Base-by-base conservation (phyloP, 1,139 yeast genomes). In the Debaryomyces fabryi region DNA sequence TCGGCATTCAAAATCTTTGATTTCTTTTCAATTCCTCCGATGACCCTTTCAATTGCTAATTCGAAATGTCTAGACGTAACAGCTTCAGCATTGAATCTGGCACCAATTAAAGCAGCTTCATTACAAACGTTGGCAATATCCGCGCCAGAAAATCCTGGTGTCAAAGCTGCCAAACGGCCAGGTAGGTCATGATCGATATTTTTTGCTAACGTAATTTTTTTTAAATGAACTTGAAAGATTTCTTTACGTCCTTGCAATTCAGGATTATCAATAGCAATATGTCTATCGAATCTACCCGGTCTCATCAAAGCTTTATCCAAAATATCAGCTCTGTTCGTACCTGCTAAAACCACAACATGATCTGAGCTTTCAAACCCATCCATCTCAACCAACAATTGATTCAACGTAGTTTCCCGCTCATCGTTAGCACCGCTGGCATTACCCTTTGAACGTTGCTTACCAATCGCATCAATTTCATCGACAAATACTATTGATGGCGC, bases 141-240 rank as follows among this genome's bases (percentile, higher is more conserved):
- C 18, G 99, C 99, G 64, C 99, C 99, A 10, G 97, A 85, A 63
- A 93, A 93, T 1, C 99, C 99, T 0, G 99, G 98, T 0, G 99
- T 93, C 66, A 93, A 78, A 0, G 98, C 96, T 6, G 98, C 96
- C 52, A 93, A 77, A 66, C 92, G 83, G 29, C 97, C 97, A 29
- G 92, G 81, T 56, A 93, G 78, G 50, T 75, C 78, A 25, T 64
- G 63, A 47, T 69, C 72, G 46, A 66, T 63, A 44, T 67, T 63
- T 37, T 78, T 71, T 43, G 65, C 64, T 54, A 88, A 71, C 50
- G 78, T 82, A 58, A 92, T 78, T 61, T 85, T 86, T 48, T 72
- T 72, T 67, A 93, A 75, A 63, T 93, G 96, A 40, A 93, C 98
- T 55, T 80, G 80, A 69, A 89, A 93, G 52, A 93, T 91, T 47